Evolutionary conservation across 164 flowering plant genomes (phyloP).

Genomic region (Aristolochia fimbriata): DNA sequence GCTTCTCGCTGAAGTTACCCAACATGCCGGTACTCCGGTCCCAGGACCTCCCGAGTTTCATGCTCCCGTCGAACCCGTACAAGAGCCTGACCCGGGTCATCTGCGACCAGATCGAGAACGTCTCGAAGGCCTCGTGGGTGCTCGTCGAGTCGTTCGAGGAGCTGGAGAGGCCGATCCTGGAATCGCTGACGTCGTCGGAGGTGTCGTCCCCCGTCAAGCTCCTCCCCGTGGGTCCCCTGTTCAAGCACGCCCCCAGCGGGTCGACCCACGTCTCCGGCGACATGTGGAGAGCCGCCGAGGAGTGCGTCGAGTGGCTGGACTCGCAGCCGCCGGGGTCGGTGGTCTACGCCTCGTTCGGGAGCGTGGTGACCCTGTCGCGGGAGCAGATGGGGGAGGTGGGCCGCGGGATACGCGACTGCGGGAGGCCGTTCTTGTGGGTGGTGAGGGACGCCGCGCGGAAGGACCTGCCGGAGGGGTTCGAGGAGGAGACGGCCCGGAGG

Average conservation of each 20-base stretch:
- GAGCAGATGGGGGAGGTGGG: conserved; percentile 63
- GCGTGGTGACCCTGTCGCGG: conserved; percentile 25
- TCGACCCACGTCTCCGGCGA: conserved; percentile 23
- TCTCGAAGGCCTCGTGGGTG: conserved; percentile 41
- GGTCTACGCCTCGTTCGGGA: conserved; percentile 63
- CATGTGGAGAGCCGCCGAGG: conserved; percentile 28
- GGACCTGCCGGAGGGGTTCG: conserved; percentile 38
- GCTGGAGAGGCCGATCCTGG: conserved; percentile 44
- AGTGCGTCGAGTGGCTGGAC: conserved; percentile 51
- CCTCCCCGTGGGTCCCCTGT: conserved; percentile 52
- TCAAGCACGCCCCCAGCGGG: conserved; percentile 15
- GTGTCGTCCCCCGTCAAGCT: conserved; percentile 24
- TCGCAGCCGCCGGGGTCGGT: conserved; percentile 32
- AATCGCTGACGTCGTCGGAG: conserved; percentile 25
- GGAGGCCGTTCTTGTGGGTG: conserved; percentile 52
- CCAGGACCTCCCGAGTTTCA: conserved; percentile 64
- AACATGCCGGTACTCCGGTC: conserved; percentile 35
- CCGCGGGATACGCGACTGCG: conserved; percentile 31
- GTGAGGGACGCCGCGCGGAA: conserved; percentile 23
- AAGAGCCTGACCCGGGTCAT: conserved; percentile 22
- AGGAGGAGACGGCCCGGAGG: conserved; percentile 33
- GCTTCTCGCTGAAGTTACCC: conserved; percentile 46
- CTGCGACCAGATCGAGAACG: conserved; percentile 40
- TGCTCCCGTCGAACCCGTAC: conserved; percentile 38
- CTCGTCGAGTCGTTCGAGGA: conserved; percentile 60